These are phyloP conservation scores for Mytilinidion resinicola DNA, from an alignment of 495 filamentous ascomycete species.

Conservation along the genomic window DNA sequence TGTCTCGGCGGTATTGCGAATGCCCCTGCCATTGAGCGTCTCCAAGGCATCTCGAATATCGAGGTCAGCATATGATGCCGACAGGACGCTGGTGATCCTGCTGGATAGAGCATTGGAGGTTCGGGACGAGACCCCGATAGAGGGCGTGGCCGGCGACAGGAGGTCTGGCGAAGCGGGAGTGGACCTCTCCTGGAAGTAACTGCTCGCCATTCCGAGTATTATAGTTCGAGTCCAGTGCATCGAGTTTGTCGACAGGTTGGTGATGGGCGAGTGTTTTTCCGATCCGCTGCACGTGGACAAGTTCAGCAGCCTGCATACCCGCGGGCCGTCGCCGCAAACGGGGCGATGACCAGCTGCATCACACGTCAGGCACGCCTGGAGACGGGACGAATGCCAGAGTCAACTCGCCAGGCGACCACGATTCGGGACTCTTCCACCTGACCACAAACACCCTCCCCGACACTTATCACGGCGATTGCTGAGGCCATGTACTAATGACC, in stretches of 20 bases:
- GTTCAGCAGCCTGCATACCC: no score
- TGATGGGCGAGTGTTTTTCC: no score
- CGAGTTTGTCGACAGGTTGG: neutral
- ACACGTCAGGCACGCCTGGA: no score
- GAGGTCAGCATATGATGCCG: conserved; percentile 84
- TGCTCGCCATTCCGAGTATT: conserved; percentile 20
- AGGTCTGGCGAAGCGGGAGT: conserved; percentile 19
- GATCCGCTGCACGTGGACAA: no score
- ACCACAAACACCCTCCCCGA: conserved; percentile 12
- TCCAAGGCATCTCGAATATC: conserved; percentile 83
- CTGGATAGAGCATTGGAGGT: conserved; percentile 57
- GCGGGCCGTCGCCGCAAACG: no score
- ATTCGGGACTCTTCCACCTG: neutral
- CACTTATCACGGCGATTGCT: neutral
- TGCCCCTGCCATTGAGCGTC: conserved; percentile 63
- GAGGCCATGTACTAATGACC: conserved; percentile 17
- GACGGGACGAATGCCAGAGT: no score
- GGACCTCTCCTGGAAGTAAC: conserved; percentile 30
- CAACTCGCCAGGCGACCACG: no score
- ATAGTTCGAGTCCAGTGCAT: neutral
- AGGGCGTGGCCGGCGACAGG: conserved; percentile 22
- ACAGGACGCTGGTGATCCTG: conserved; percentile 78
- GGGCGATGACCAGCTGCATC: no score
- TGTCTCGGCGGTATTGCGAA: conserved; percentile 72
- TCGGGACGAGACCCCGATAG: conserved; percentile 20